These are phyloP conservation scores for Plectosphaerella cucumerina DNA, from an alignment of 2,329 filamentous ascomycete genomes.

Conservation along the genomic window DNA sequence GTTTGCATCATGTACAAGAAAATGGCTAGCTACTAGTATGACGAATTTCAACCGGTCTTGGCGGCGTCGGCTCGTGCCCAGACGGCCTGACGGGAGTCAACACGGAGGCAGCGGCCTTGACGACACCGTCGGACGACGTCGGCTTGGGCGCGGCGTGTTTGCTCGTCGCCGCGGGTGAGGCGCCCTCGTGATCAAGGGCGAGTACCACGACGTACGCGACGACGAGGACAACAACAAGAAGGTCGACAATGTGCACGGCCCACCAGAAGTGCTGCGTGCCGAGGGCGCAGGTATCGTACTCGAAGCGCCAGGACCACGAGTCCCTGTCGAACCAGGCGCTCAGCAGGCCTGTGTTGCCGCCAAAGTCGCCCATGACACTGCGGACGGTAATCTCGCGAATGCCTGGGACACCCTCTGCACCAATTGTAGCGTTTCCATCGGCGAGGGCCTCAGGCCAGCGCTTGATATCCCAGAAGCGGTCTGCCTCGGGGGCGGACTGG, in stretches of 20 bases:
- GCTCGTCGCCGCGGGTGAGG: no score
- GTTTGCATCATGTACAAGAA: no score
- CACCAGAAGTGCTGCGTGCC: conserved; percentile 95
- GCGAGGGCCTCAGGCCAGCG: conserved; percentile 41
- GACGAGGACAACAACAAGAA: conserved; percentile 36
- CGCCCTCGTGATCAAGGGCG: neutral
- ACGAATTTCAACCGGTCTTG: no score
- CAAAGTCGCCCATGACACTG: conserved; percentile 97
- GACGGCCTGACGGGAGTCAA: no score
- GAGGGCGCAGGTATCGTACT: conserved; percentile 72
- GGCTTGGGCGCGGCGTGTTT: no score
- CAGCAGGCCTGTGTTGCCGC: conserved; percentile 85
- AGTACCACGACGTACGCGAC: conserved; percentile 19
- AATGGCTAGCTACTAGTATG: no score
- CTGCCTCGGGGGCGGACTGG: conserved; percentile 41
- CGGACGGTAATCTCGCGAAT: conserved; percentile 88
- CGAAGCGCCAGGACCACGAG: conserved; percentile 72
- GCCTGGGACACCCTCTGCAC: conserved; percentile 47
- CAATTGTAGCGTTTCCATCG: conserved; percentile 30
- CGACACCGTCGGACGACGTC: no score
- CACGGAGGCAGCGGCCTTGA: no score
- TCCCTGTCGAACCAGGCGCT: conserved; percentile 83
- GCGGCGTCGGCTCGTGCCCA: no score
- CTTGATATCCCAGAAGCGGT: conserved; percentile 46
- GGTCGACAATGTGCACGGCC: conserved; percentile 73